Evolutionary conservation across 1,284 basidiomycete species (phyloP), one percentile per base, ranked within the genome.

Genomic region (Coriolopsis trogii): DNA sequence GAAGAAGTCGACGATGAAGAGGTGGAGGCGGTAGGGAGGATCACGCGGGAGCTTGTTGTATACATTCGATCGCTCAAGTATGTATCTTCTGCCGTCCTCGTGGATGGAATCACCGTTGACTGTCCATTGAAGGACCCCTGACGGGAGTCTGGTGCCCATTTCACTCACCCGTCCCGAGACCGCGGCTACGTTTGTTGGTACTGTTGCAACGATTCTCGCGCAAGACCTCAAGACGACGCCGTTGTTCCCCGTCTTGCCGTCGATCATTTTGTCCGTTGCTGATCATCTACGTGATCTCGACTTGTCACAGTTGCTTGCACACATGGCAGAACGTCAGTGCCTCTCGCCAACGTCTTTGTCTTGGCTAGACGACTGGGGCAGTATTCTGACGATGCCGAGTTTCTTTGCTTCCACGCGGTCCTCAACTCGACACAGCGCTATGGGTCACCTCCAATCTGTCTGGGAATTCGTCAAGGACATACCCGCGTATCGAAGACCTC

Each of bases 401-500:
- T 69, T 87, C 8, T 73, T 81, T 60, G 68, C 73, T 30, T 54
- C 70, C 0, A 62, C 73, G 6, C 74, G 81, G 15, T 79, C 82
- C 0, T 57, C 74, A n/a, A 89, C 88, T 2, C 73, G 84, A 18
- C 62, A 70, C 24, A 77, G 78, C 12, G 71, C 84, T 47, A 78
- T 87, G 72, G 72, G 76, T 16, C 73, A 78, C 6, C 70, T 91
- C 24, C 72, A 80, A 42, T 67, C 66, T 9, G 81, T 83, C 0
- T 87, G 87, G 62, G 77, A 82, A 15, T 79, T 78, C 33, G 76
- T 91, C 26, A 81, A 78, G 60, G 89, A 90, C 57, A 85, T 89
- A 73, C 78, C 77, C 15, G 68, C 68, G 6, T 89, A 89, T 64
- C 77, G 88, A 36, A 72, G 75, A 44, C 79, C 81, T 1, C 71